Conservation (phyloP, 2,329 filamentous ascomycete species). For the Chaetomiaceae sp. region DNA sequence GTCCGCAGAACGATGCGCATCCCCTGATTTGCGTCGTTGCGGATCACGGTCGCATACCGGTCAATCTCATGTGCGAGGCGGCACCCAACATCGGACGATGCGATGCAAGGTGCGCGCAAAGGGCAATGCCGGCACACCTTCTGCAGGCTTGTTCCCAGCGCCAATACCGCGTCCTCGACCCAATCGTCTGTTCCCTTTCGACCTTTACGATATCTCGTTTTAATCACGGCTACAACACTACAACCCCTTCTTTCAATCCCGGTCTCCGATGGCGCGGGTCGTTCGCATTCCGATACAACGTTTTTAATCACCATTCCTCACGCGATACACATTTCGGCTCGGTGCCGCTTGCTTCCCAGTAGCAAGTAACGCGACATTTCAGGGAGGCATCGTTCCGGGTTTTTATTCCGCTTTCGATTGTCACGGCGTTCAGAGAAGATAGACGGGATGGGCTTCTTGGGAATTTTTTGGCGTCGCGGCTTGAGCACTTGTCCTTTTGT, state of each 20-base stretch:
- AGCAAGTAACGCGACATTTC: slow-evolving; percentile 21
- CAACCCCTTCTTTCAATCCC: slow-evolving; percentile 6
- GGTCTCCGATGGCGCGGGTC: not conserved
- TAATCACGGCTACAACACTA: slow-evolving; percentile 22
- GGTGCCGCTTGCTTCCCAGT: slow-evolving; percentile 28
- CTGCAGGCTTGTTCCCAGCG: too few relatives aligned
- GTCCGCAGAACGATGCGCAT: slow-evolving; percentile 11
- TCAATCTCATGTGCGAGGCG: slow-evolving; percentile 8
- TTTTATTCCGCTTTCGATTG: slow-evolving; percentile 17
- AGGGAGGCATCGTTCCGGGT: slow-evolving; percentile 19
- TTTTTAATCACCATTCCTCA: slow-evolving; percentile 34
- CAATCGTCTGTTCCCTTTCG: not conserved
- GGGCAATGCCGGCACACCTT: too few relatives aligned
- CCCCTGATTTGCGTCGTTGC: slow-evolving; percentile 20
- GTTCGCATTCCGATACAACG: slow-evolving; percentile 29
- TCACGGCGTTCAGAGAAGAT: slow-evolving; percentile 25
- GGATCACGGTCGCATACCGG: slow-evolving; percentile 10
- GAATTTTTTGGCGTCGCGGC: slow-evolving; percentile 11
- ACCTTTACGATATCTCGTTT: slow-evolving; percentile 19
- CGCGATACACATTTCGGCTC: slow-evolving; percentile 31
- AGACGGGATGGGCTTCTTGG: slow-evolving; percentile 20
- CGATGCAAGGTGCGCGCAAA: too few relatives aligned
- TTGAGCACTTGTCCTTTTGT: slow-evolving; percentile 15
- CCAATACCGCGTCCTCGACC: too few relatives aligned
- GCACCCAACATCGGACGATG: slow-evolving; percentile 5